These are phyloP conservation scores for Phytophthora aleatoria DNA, from an alignment of 352 stramenopile genomes.

Conservation along the genomic window DNA sequence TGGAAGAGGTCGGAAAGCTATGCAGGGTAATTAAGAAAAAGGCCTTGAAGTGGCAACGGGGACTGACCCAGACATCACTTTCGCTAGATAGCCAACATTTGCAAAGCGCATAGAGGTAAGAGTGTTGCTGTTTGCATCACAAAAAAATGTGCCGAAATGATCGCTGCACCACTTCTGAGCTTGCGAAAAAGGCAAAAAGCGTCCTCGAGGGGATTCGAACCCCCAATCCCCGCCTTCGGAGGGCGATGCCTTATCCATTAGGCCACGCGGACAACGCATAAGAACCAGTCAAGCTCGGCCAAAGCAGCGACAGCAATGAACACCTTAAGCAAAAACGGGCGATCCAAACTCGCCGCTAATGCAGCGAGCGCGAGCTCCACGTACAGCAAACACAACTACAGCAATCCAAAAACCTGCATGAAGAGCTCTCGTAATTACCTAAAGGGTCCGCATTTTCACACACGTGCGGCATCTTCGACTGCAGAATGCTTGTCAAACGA, in stretches of 20 bases:
- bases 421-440: background rate
- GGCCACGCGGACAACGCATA: conserved; percentile 19
- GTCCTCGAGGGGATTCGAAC: conserved; percentile 33
- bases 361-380: background rate
- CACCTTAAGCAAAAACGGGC: conserved; percentile 19
- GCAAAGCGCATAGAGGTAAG: no score
- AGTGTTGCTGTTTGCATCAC: no score
- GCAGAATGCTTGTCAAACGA: no score
- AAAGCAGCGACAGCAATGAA: conserved; percentile 6
- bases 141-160: background rate
- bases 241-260: conserved; percentile 32
- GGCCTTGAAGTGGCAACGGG: no score
- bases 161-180: background rate
- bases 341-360: background rate
- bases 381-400: background rate
- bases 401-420: background rate
- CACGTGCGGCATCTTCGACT: no score
- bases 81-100: no score
- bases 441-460: no score
- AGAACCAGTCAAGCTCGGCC: background rate
- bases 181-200: conserved; percentile 1
- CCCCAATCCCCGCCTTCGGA: conserved; percentile 34
- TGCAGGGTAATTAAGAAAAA: no score
- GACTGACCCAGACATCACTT: no score
- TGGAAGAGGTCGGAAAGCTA: no score